Base-by-base conservation (phyloP, 1,284 basidiomycete species). In the Fomitopsis schrenkii region DNA sequence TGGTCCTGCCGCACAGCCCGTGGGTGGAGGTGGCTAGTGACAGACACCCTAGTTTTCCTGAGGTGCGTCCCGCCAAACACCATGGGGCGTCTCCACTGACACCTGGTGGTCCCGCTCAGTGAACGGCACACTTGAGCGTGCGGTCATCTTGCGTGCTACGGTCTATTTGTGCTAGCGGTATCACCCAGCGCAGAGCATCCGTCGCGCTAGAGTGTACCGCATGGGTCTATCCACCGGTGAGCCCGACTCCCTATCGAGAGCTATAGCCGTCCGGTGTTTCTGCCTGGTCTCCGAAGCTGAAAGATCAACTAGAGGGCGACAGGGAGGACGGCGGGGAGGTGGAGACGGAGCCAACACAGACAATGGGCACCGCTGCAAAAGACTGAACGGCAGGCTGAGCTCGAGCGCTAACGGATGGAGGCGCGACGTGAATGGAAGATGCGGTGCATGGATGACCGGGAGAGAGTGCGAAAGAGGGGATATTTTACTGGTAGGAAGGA, bases 321-420 rank as follows among this genome's bases (percentile, higher is more conserved):
- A 76, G 44, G 84, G 59, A 67, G 58, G 61, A 55, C 45, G 66
- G 59, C 55, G 71, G 68, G 17, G 70, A 72, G 26, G 59, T 69
- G 15, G 80, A 79, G 60, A 79, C 77, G 42, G 84, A 82, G 63
- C 75, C 74, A 45, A 75, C 12, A 22, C 26, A 48, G 26, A 7
- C 26, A 30, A 8, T 19, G 19, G 28, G 41, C 9, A 30, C 22
- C 22, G 22, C 22, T 22, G 22, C 22, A 22, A 2, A 22, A 22
- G 22, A 22, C 22, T 22, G 22, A 22, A 22, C 22, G 22, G 22
- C 22, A 22, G 22, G 22, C 22, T 22, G 22, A 22, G 22, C 22
- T 22, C 22, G 22, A 22, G 22, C 22, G 1, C 22, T 22, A 22
- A 22, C 22, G 22, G 22, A 22, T 22, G 22, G 22, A 22, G 22